Percentiles rank a stretch among this genome's conserved stretches.
Conservation (phyloP, 306 rosid genomes). For the Purshia tridentata region DNA sequence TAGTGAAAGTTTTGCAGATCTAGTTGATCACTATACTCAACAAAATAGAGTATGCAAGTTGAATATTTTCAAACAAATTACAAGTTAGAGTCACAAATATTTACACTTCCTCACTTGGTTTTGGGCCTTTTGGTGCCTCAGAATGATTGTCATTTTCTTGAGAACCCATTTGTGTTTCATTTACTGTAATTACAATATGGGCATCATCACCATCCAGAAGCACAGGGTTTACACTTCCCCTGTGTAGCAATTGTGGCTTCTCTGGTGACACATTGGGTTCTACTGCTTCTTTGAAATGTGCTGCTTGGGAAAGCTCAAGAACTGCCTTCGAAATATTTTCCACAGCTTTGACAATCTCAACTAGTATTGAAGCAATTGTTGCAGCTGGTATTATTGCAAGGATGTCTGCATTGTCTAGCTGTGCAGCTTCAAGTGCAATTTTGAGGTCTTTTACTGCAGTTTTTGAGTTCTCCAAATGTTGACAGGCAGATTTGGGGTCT, state of each 20-base stretch:
- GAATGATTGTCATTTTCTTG: slow-evolving; percentile 22
- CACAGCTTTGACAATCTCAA: slow-evolving; percentile 59
- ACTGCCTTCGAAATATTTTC: slow-evolving; percentile 61
- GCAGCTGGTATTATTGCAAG: slow-evolving; percentile 54
- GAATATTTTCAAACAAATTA: slow-evolving; percentile 18
- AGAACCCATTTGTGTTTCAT: slow-evolving; percentile 26
- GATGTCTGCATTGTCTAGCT: slow-evolving; percentile 43
- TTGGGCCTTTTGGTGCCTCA: slow-evolving; percentile 22
- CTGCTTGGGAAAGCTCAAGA: slow-evolving; percentile 61
- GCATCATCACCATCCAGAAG: slow-evolving; percentile 32
- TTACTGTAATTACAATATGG: slow-evolving; percentile 51
- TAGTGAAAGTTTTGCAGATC: neutral
- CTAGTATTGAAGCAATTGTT: slow-evolving; percentile 58
- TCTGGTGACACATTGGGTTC: slow-evolving; percentile 49
- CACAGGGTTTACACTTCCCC: slow-evolving; percentile 64
- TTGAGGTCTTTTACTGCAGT: slow-evolving; percentile 58
- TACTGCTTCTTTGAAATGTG: slow-evolving; percentile 46
- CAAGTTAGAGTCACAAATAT: slow-evolving; percentile 27
- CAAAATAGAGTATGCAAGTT: slow-evolving; percentile 16
- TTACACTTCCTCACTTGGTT: slow-evolving; percentile 31
- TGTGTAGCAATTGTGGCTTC: slow-evolving; percentile 62
- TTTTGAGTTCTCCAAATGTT: slow-evolving; percentile 53
- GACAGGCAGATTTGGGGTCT: slow-evolving; percentile 39
- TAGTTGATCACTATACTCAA: slow-evolving; percentile 26
- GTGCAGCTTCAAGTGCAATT: slow-evolving; percentile 36